Base-by-base conservation (phyloP, 306 rosid genomes). In the Cercis canadensis region DNA sequence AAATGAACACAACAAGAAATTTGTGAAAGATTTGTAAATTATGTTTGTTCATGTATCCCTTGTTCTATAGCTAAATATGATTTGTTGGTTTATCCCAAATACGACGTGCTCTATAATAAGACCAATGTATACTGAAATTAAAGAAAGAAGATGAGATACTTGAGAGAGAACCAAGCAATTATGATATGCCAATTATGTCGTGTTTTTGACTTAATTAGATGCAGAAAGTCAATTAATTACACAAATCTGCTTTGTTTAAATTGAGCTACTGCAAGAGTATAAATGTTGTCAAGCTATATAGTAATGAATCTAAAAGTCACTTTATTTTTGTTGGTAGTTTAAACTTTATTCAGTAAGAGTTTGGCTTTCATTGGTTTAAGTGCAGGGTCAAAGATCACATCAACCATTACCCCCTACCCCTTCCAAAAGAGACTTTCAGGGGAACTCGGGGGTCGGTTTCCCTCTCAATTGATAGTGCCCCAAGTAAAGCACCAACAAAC, bases 361-460 rank as follows among this genome's bases (percentile, higher is more conserved):
- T 58, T 10, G 75, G 54, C n/a, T n/a, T n/a, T n/a, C n/a, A n/a
- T n/a, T n/a, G n/a, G n/a, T n/a, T n/a, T n/a, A 46, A 31, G 86
- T 69, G 78, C 55, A 5, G 62, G 59, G 83, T 64, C 83, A 82
- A 82, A 78, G 59, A 74, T 78, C 86, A 78, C 82, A 69, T 78
- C 80, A 65, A 65, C 11, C 29, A 1, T 3, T 24, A 24, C 68
- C 62, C 62, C 79, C 5, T 53, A 37, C 67, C 71, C 47, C 66
- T 75, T 37, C 52, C 41, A 70, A 43, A 68, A 73, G 58, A 78
- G 43, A 74, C 77, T 51, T 69, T 69, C 32, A 45, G 18, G 49
- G 24, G 33, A 50, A 31, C 54, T 76, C 19, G 24, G 4, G 66
- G 73, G 70, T 62, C 57, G 21, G 56, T 68, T 57, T 71, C 79